These are phyloP conservation scores for Sphagnum contortum DNA, from an alignment of 225 moss, liverwort and hornwort species.

Conservation along the genomic window DNA sequence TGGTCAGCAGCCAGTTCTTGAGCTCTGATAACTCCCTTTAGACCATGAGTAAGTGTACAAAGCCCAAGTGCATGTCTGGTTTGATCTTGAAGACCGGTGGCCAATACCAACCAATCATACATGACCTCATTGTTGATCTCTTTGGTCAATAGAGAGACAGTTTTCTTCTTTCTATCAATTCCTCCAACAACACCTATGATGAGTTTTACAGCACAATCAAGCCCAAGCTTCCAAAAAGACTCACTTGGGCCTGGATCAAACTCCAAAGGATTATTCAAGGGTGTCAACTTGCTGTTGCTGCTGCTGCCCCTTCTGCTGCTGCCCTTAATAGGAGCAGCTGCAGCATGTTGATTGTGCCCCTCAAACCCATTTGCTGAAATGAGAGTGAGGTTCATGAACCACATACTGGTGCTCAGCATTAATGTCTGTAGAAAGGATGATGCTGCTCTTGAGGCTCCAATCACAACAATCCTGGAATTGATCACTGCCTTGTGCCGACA, in stretches of 20 bases:
- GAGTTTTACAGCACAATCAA: slow-evolving; percentile 42
- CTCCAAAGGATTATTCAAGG: slow-evolving; percentile 6
- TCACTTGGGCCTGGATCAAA: slow-evolving; percentile 28
- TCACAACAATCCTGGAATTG: slow-evolving; percentile 37
- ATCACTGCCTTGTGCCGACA: slow-evolving; percentile 34
- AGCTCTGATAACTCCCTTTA: slow-evolving; percentile 22
- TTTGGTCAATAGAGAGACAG: slow-evolving; percentile 16
- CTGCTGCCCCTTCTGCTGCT: no score
- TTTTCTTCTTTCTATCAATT: slow-evolving; percentile 21
- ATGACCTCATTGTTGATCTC: slow-evolving; percentile 12
- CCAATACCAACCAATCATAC: slow-evolving; percentile 44
- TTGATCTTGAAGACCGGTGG: slow-evolving; percentile 41
- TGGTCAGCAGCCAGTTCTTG: slow-evolving; percentile 24
- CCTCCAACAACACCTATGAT: slow-evolving; percentile 22
- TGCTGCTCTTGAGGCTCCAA: slow-evolving; percentile 41
- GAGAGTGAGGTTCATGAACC: slow-evolving; percentile 34
- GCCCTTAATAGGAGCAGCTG: background rate
- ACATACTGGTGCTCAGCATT: slow-evolving; percentile 25
- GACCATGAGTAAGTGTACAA: background rate
- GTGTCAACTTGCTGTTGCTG: no score
- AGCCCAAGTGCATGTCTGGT: slow-evolving; percentile 22
- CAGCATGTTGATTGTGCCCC: slow-evolving; percentile 15
- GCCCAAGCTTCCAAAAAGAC: slow-evolving; percentile 33
- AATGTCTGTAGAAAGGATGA: slow-evolving; percentile 36
- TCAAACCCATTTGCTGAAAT: slow-evolving; percentile 26